These are phyloP conservation scores for Rheum nobile DNA, from an alignment of 148 eudicot genomes.

Conservation along the genomic window DNA sequence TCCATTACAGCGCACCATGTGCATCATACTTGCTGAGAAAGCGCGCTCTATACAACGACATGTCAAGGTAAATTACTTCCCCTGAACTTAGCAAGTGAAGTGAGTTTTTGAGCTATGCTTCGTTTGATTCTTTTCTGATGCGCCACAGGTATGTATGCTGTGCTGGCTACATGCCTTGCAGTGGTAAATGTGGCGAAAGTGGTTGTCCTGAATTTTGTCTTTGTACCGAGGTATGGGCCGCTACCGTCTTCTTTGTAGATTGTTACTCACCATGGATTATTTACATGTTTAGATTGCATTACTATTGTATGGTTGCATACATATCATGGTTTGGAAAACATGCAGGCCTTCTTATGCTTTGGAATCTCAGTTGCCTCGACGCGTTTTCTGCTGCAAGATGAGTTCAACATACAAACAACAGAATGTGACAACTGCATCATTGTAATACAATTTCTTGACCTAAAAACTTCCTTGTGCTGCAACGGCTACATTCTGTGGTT, in stretches of 20 bases:
- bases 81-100: neutral
- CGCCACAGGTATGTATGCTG: constrained; percentile 21
- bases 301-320: no score
- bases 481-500: neutral
- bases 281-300: no score
- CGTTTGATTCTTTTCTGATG: neutral
- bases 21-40: constrained; percentile 24
- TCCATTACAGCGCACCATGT: constrained; percentile 25
- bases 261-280: no score
- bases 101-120: neutral
- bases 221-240: constrained; percentile 17
- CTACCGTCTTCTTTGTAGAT: no score
- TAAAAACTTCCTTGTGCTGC: neutral
- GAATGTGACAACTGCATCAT: constrained; percentile 95
- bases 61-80: constrained; percentile 22
- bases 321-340: neutral
- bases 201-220: constrained; percentile 31
- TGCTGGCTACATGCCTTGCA: constrained; percentile 36
- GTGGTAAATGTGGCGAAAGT: constrained; percentile 30
- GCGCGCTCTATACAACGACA: constrained; percentile 25
- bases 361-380: constrained; percentile 92
- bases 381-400: constrained; percentile 88
- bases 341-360: constrained; percentile 65
- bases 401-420: constrained; percentile 94
- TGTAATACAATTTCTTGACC: constrained; percentile 39